A percentile compares a stretch with the other conserved stretches of the same genome.
phyloP scores from a whole-genome alignment of 2,329 filamentous ascomycete genomes.

The Stemphylium lycopersici region DNA sequence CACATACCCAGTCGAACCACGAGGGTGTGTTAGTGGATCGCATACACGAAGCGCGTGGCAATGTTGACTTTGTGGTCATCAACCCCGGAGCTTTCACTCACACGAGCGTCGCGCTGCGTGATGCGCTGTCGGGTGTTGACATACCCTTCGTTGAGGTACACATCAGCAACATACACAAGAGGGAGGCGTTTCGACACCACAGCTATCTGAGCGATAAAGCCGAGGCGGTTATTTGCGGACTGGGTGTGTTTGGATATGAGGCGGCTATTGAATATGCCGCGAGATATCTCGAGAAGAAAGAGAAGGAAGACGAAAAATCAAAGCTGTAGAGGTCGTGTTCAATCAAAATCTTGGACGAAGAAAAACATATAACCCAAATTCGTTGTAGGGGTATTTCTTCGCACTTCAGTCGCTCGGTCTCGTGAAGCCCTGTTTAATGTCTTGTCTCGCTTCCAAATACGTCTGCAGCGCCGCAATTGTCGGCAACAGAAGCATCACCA shows the following conservation, averaged over 20 bases:
- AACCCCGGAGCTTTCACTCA: conserved; percentile 79
- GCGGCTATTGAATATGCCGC: conserved; percentile 54
- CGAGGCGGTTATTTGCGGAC: conserved; percentile 71
- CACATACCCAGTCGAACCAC: conserved; percentile 76
- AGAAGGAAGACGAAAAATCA: background rate
- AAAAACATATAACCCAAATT: too few species aligned
- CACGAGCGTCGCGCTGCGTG: conserved; percentile 76
- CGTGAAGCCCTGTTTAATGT: conserved; percentile 21
- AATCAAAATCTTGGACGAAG: too few species aligned
- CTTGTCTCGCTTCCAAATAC: conserved; percentile 36
- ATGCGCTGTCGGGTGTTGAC: conserved; percentile 70
- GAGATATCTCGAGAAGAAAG: conserved; percentile 27
- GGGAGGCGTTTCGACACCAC: conserved; percentile 71
- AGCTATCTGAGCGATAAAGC: conserved; percentile 80
- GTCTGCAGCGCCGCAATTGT: conserved; percentile 34
- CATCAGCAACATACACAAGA: conserved; percentile 73
- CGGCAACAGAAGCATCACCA: conserved; percentile 37
- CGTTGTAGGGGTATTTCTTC: too few species aligned
- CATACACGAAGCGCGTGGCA: conserved; percentile 69
- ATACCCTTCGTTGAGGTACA: conserved; percentile 82
- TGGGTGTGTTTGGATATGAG: conserved; percentile 59
- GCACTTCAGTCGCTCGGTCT: background rate
- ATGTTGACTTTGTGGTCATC: conserved; percentile 71
- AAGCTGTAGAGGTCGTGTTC: background rate
- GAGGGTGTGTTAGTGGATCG: conserved; percentile 77